Base-by-base conservation (phyloP, 2,329 filamentous ascomycete species). In the Alternaria brassicicola region DNA sequence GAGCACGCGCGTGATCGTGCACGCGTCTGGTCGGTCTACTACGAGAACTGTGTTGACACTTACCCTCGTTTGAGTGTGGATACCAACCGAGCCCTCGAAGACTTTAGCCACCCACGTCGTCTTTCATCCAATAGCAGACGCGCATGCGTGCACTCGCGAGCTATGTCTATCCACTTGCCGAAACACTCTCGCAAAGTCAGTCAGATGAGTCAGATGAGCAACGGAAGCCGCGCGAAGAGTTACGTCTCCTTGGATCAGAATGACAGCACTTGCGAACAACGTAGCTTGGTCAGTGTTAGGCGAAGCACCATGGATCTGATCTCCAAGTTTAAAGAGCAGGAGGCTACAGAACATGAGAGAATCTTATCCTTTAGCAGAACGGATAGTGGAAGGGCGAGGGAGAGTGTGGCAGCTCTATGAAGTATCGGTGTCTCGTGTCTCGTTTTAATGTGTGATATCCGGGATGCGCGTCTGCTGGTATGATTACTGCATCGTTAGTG, bases 221-320 rank as follows among this genome's bases (percentile, higher is more conserved):
- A 57, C 3, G 48, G 52, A 1, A 73, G 65, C 39, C 52, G 50
- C 17, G 59, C 42, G 10, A 72, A 66, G 23, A 68, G 63, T 33
- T 62, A 68, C 25, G n/a, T 56, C 13, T 63, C 55, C 6, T 33
- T 45, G 38, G 61, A 33, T 13, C 60, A 66, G 6, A 64, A 67
- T 25, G 62, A 67, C 23, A 55, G 35, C 3, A 62, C 59, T 21
- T 47, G 48, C 1, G 68, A 72, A 26, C 65, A 64, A 31, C 67
- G 55, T 31, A 77, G 75, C 43, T 63, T 74, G 6, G 66, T 69
- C n/a, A 76, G 72, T 55, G 69, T 78, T 21, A 64, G 78, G 39
- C 71, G 68, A n/a, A 79, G 78, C 61, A 79, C 77, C 7, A 74
- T 78, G 68, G 78, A 80, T 61, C 61, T 80, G 59, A 62, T 78